These are phyloP conservation scores for Erythrophleum ivorense DNA, from an alignment of 331 rosid genomes.

Conservation along the genomic window DNA sequence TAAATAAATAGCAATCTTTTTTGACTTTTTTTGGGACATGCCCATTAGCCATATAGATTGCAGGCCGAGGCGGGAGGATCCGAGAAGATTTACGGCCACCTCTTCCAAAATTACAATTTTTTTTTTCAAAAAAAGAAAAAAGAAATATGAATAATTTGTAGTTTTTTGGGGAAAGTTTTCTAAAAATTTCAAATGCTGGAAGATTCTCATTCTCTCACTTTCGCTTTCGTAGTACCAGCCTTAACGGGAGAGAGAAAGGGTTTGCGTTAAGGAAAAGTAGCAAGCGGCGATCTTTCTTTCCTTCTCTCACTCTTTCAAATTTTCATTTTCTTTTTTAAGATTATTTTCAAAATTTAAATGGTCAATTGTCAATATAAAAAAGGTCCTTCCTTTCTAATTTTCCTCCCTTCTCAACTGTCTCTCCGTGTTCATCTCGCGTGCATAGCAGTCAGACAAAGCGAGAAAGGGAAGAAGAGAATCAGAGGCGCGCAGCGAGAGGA, in stretches of 20 bases:
- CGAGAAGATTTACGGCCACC: slow-evolving; percentile 34
- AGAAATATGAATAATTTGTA: background rate
- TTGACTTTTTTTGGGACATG: background rate
- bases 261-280: slow-evolving; percentile 38
- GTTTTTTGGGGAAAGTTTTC: background rate
- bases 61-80: slow-evolving; percentile 47
- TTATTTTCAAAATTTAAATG: background rate
- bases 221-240: slow-evolving; percentile 48
- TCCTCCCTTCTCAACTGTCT: slow-evolving; percentile 64
- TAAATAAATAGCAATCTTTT: background rate
- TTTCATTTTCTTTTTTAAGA: background rate
- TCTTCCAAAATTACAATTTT: slow-evolving; percentile 12
- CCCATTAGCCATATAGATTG: background rate
- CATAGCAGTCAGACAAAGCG: slow-evolving; percentile 51
- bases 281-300: slow-evolving; percentile 38
- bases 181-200: slow-evolving; percentile 22
- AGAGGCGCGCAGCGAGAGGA: slow-evolving; percentile 26
- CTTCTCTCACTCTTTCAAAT: slow-evolving; percentile 32
- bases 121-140: background rate
- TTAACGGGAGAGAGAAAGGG: slow-evolving; percentile 14
- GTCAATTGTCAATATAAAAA: slow-evolving; percentile 37
- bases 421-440: slow-evolving; percentile 97
- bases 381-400: slow-evolving; percentile 24
- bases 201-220: slow-evolving; percentile 45
- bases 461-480: slow-evolving; percentile 43